A percentile compares a stretch with the other conserved stretches of the same genome.
phyloP scores from a whole-genome alignment of 83 land plant species.

The Isoetes engelmannii region DNA sequence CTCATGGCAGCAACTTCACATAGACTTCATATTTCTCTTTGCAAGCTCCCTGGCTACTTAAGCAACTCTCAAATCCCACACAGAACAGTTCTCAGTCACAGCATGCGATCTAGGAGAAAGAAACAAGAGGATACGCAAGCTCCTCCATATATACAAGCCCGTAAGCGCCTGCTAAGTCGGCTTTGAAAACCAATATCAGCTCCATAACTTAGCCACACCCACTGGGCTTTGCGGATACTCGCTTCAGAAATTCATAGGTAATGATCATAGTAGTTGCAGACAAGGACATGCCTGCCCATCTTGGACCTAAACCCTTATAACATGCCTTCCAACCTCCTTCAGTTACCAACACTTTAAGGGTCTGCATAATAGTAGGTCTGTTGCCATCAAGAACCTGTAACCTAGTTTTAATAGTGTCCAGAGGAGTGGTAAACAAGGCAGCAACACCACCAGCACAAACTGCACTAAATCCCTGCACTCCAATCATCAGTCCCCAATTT shows the following conservation, averaged over 20 bases:
- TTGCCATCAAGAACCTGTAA: slow-evolving; percentile 72
- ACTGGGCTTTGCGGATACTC: slow-evolving; percentile 50
- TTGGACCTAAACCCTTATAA: slow-evolving; percentile 78
- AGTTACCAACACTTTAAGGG: slow-evolving; percentile 47
- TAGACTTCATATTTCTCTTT: too few species aligned
- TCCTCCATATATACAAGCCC: too few species aligned
- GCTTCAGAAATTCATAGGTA: slow-evolving; percentile 80
- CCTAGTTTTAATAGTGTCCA: slow-evolving; percentile 86
- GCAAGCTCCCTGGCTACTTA: too few species aligned
- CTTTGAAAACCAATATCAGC: too few species aligned
- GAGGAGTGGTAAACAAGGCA: slow-evolving; percentile 72
- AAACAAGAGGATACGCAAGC: too few species aligned
- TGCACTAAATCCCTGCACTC: slow-evolving; percentile 74
- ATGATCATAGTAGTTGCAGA: slow-evolving; percentile 91
- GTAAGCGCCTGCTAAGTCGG: too few species aligned
- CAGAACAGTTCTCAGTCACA: too few species aligned
- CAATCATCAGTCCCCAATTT: slow-evolving; percentile 41
- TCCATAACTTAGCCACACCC: neutral
- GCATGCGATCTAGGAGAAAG: too few species aligned
- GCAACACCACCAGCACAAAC: slow-evolving; percentile 78
- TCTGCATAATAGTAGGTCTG: slow-evolving; percentile 36
- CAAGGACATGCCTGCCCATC: slow-evolving; percentile 90
- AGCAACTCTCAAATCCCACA: too few species aligned
- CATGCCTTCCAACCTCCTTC: slow-evolving; percentile 54
- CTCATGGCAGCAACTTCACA: too few species aligned